Percentiles rank a stretch among this genome's conserved stretches.
Evolutionary conservation across 768 basidiomycete species (phyloP).

Genomic region (Tulasnella sp.): DNA sequence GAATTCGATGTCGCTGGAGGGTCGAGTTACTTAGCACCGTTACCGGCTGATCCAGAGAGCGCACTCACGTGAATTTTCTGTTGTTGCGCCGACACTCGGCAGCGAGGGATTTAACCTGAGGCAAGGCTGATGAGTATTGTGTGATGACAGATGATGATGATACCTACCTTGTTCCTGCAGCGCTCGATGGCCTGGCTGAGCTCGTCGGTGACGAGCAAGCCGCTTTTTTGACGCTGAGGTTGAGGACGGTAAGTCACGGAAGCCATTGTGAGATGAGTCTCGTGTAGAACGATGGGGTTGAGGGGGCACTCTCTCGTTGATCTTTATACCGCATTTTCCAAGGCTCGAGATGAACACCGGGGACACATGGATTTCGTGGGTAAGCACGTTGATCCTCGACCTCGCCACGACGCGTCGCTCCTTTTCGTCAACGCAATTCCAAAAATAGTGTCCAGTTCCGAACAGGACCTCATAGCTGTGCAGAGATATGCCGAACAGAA

Average conservation of each 20-base stretch:
- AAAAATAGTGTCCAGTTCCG: neutral
- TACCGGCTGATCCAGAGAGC: neutral
- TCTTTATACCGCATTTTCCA: neutral
- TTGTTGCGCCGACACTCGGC: slow-evolving; percentile 49
- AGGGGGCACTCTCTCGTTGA: neutral
- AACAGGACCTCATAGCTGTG: neutral
- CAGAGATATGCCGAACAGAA: neutral
- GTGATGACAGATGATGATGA: neutral
- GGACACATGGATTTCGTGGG: neutral
- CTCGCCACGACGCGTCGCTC: neutral
- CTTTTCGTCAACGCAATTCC: neutral
- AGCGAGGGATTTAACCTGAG: slow-evolving; percentile 46
- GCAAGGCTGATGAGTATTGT: neutral
- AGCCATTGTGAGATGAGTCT: neutral
- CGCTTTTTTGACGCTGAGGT: slow-evolving; percentile 28
- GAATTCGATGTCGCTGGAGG: slow-evolving; percentile 55
- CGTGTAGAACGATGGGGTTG: neutral
- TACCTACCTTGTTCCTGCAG: slow-evolving; percentile 39
- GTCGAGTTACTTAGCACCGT: neutral
- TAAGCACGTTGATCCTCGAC: neutral
- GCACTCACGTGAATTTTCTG: slow-evolving; percentile 49
- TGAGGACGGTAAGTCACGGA: neutral
- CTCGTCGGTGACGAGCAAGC: slow-evolving; percentile 48
- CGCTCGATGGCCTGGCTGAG: slow-evolving; percentile 47
- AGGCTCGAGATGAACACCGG: neutral